Evolutionary conservation across 2,329 filamentous ascomycete genomes (phyloP).

Genomic region (Fusarium armeniacum): DNA sequence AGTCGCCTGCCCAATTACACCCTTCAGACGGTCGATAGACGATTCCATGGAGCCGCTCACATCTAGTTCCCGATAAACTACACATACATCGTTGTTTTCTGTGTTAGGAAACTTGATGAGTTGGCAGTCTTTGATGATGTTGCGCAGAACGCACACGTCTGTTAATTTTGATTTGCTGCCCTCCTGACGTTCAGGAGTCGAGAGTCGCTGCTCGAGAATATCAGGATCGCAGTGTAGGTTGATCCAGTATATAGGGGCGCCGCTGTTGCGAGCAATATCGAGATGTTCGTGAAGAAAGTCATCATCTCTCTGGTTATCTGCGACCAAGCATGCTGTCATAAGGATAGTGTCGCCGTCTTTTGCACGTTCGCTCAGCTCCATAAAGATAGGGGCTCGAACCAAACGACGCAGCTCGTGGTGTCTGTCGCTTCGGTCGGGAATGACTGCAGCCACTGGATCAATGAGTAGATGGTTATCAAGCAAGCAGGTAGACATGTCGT

Average conservation of each 20-base stretch:
- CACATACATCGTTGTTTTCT: too few relatives aligned
- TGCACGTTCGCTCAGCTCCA: constrained; percentile 20
- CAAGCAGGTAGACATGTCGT: constrained; percentile 21
- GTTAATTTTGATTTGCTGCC: background rate
- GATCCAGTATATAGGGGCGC: constrained; percentile 28
- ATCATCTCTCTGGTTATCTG: constrained; percentile 11
- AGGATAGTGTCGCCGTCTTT: constrained; percentile 24
- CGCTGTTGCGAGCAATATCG: constrained; percentile 9
- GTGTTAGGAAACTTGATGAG: background rate
- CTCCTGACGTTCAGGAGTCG: background rate
- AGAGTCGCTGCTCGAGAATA: background rate
- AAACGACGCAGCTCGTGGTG: constrained; percentile 39
- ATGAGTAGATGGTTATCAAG: constrained; percentile 45
- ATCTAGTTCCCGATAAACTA: background rate
- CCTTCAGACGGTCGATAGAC: background rate
- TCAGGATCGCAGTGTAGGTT: constrained; percentile 3
- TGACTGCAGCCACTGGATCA: constrained; percentile 32
- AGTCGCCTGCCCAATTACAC: background rate
- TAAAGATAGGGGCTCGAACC: constrained; percentile 36
- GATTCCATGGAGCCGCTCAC: background rate
- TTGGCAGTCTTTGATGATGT: background rate
- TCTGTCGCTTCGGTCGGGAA: constrained; percentile 30
- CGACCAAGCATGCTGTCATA: constrained; percentile 41
- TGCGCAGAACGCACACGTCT: background rate
- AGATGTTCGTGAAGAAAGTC: constrained; percentile 36